These are phyloP conservation scores for Thalassiosira profunda DNA, from an alignment of 108 stramenopile genomes.

Conservation along the genomic window DNA sequence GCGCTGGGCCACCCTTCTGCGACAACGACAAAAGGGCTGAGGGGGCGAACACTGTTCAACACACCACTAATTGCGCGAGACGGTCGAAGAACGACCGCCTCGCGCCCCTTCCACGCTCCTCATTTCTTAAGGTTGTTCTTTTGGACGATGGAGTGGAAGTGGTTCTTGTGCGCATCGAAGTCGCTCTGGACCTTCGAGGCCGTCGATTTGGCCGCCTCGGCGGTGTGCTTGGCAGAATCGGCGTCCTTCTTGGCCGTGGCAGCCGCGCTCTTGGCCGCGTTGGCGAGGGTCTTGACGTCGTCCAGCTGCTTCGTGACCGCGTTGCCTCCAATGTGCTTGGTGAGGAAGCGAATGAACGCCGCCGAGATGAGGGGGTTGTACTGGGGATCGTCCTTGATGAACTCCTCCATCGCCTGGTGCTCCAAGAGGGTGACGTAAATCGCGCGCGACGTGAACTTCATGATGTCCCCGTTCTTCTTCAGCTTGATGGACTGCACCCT, in stretches of 20 bases:
- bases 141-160: not conserved
- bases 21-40: not conserved
- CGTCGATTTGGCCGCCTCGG: not conserved
- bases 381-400: not conserved
- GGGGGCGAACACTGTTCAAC: not conserved
- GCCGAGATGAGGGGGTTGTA: not conserved
- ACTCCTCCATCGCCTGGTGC: not conserved
- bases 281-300: not conserved
- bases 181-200: not conserved
- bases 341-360: not conserved
- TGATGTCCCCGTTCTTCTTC: no score
- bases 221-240: not conserved
- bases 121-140: not conserved
- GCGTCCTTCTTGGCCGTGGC: not conserved
- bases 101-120: not conserved
- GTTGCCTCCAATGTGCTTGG: not conserved
- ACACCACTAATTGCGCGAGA: not conserved
- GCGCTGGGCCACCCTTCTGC: not conserved
- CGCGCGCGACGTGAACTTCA: no score
- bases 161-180: not conserved
- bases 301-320: not conserved
- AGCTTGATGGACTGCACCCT: no score
- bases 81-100: not conserved
- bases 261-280: not conserved
- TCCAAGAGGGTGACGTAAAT: not conserved